Conservation (phyloP, 345 rosid species). For the Microthlaspi erraticum region DNA sequence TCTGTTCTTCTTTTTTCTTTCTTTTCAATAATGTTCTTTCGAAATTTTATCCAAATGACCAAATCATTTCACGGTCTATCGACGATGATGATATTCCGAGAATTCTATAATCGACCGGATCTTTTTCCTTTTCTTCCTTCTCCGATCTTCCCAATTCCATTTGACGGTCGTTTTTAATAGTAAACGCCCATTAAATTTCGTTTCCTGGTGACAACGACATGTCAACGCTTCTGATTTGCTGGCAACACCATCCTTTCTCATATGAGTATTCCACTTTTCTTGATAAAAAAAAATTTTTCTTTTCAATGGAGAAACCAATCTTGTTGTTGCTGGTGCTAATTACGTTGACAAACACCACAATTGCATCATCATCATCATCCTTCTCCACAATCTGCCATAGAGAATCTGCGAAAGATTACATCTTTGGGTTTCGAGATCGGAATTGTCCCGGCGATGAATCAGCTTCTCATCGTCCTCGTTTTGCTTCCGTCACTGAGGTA, state of each 20-base stretch:
- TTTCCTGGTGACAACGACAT: background rate
- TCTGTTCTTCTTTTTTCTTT: too few relatives aligned
- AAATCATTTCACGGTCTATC: too few relatives aligned
- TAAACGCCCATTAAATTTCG: background rate
- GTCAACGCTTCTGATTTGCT: constrained; percentile 5
- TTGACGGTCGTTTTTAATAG: background rate
- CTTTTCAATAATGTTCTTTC: too few relatives aligned
- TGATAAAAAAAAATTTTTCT: too few relatives aligned
- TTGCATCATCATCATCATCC: constrained; percentile 7
- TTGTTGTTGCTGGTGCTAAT: constrained; percentile 22
- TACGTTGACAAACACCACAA: constrained; percentile 34
- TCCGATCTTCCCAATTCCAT: background rate
- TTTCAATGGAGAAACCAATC: constrained; percentile 42
- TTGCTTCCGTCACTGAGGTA: constrained; percentile 69
- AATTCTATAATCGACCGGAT: too few relatives aligned
- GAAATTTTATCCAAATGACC: too few relatives aligned
- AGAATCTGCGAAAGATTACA: constrained; percentile 50
- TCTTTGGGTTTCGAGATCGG: constrained; percentile 57
- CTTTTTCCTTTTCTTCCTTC: too few relatives aligned
- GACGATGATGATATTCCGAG: too few relatives aligned
- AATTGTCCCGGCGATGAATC: constrained; percentile 42
- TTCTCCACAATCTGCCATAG: constrained; percentile 49
- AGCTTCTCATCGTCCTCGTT: background rate
- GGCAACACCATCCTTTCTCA: constrained; percentile 2
- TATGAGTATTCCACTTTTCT: background rate